A percentile compares a stretch with the other conserved stretches of the same genome.
Evolutionary conservation across 1,284 basidiomycete genomes (phyloP).

Genomic region (Malassezia psittaci): DNA sequence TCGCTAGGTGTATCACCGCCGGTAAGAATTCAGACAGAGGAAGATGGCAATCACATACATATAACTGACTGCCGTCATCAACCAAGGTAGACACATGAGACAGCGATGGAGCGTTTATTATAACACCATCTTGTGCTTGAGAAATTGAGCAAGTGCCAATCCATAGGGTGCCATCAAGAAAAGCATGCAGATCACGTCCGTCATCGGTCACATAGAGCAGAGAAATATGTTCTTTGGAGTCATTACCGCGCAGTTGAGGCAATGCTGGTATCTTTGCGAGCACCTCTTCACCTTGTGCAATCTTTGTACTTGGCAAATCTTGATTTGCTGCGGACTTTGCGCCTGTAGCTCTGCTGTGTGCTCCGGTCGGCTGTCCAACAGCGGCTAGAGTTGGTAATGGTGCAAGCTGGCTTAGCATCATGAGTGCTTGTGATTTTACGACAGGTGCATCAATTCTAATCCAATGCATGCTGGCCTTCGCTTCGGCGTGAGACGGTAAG

Average conservation of each 20-base stretch:
- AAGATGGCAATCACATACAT: neutral
- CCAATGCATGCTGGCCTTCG: slow-evolving; percentile 1
- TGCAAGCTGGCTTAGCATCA: slow-evolving; percentile 4
- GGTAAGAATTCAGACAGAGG: neutral
- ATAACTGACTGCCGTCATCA: neutral
- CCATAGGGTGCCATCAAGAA: slow-evolving; percentile 10
- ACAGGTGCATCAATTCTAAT: neutral
- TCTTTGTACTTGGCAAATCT: neutral
- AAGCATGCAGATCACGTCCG: neutral
- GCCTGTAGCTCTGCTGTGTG: neutral
- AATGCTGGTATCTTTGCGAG: slow-evolving; percentile 6
- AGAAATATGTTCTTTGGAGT: neutral
- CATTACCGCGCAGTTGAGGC: neutral
- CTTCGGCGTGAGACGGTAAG: neutral
- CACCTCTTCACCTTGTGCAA: slow-evolving; percentile 1
- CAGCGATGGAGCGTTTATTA: neutral
- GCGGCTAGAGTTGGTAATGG: slow-evolving; percentile 1
- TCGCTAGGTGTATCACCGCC: slow-evolving; percentile 6
- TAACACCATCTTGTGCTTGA: neutral
- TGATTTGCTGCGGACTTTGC: neutral
- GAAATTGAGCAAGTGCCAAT: neutral
- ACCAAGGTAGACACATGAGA: neutral
- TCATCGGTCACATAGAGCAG: slow-evolving; percentile 7
- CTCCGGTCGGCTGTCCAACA: neutral
- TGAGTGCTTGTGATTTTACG: slow-evolving; percentile 8